A percentile compares a stretch with the other conserved stretches of the same genome.
Conservation (phyloP, 345 rosid genomes). For the Camelina laxa region DNA sequence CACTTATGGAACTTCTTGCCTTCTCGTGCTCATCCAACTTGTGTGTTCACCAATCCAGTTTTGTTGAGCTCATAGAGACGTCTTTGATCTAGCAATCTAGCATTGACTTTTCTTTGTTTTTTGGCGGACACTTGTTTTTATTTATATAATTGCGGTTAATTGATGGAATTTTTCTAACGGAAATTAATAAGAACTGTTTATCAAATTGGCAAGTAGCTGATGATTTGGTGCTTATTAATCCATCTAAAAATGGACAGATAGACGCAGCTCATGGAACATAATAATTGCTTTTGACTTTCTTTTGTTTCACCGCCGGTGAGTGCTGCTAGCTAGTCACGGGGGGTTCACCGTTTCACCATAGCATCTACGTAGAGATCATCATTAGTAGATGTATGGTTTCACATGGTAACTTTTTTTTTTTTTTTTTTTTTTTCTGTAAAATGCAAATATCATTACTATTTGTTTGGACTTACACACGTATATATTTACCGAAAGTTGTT, state of each 20-base stretch:
- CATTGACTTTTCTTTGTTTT: too few species aligned
- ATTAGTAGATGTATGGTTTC: too few species aligned
- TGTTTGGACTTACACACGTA: neutral
- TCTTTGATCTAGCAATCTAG: too few species aligned
- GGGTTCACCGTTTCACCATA: neutral
- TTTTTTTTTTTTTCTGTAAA: too few species aligned
- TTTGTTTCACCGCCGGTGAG: neutral
- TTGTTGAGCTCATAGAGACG: too few species aligned
- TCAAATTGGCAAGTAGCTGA: conserved; percentile 9
- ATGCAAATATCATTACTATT: too few species aligned
- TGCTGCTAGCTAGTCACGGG: too few species aligned
- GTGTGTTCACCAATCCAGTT: too few species aligned
- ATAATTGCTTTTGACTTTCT: conserved; percentile 9
- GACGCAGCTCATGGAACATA: conserved; percentile 1
- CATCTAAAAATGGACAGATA: neutral
- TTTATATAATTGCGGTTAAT: neutral
- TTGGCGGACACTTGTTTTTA: too few species aligned
- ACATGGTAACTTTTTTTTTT: too few species aligned
- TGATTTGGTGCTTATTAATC: neutral
- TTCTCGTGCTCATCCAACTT: too few species aligned
- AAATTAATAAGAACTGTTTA: neutral
- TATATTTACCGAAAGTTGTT: neutral
- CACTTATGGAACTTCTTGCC: too few species aligned
- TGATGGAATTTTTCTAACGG: neutral
- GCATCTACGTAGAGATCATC: neutral